phyloP scores from a whole-genome alignment of 768 basidiomycete species.

The Lentinula guzmanii region DNA sequence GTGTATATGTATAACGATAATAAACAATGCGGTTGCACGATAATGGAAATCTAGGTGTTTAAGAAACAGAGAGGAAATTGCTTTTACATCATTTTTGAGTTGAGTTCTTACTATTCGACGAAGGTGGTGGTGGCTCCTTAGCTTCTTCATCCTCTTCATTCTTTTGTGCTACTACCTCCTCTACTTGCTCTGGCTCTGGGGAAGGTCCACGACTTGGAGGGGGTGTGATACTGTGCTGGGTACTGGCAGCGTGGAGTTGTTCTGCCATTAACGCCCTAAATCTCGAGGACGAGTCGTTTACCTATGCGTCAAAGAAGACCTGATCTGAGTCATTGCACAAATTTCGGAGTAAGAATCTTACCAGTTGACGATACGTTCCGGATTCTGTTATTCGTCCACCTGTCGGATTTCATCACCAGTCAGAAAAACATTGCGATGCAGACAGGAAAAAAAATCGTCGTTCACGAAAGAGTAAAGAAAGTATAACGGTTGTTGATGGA shows the following conservation, averaged over 20 bases:
- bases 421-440: neutral
- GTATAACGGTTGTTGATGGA: too few species aligned
- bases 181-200: too few species aligned
- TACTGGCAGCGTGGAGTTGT: constrained; percentile 53
- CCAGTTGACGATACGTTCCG: constrained; percentile 75
- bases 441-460: too few species aligned
- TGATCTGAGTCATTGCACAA: constrained; percentile 26
- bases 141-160: neutral
- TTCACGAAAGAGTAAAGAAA: too few species aligned
- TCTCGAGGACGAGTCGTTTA: constrained; percentile 63
- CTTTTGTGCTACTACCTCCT: neutral
- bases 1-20: neutral
- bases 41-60: neutral
- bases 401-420: constrained; percentile 16
- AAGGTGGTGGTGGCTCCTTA: neutral
- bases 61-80: neutral
- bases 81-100: neutral
- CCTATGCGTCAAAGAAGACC: neutral
- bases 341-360: constrained; percentile 16
- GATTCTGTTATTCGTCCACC: constrained; percentile 78
- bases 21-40: neutral
- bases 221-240: neutral
- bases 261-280: constrained; percentile 89
- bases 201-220: neutral
- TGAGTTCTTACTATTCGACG: neutral